Evolutionary conservation across 768 basidiomycete species (phyloP).

Genomic region (Podaxis sp.): DNA sequence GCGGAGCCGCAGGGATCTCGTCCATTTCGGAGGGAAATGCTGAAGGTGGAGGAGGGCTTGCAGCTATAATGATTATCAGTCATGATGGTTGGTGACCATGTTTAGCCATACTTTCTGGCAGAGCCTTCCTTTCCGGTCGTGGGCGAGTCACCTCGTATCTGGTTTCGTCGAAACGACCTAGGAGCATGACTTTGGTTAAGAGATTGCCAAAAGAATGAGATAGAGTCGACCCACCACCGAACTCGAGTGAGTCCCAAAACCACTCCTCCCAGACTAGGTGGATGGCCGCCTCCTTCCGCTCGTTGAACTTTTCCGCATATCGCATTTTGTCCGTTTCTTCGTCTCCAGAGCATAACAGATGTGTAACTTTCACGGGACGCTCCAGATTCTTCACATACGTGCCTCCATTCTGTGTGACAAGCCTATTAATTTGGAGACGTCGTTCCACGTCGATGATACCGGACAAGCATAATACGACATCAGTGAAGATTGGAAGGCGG

Average conservation of each 20-base stretch:
- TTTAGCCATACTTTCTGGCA: conserved; percentile 20
- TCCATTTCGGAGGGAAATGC: conserved; percentile 15
- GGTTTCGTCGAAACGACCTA: conserved; percentile 62
- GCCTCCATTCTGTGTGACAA: conserved; percentile 60
- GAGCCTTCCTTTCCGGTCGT: conserved; percentile 49
- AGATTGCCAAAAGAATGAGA: neutral
- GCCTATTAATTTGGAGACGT: conserved; percentile 60
- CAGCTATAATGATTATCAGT: conserved; percentile 10
- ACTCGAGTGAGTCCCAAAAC: conserved; percentile 90
- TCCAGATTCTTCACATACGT: conserved; percentile 71
- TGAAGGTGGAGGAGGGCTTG: conserved; percentile 20
- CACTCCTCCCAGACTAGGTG: conserved; percentile 91
- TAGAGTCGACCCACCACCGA: conserved; percentile 44
- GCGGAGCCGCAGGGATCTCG: neutral
- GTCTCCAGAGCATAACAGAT: conserved; percentile 73
- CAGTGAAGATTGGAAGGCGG: conserved; percentile 70
- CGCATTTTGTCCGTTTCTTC: conserved; percentile 72
- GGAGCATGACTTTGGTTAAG: neutral
- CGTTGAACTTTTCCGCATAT: conserved; percentile 73
- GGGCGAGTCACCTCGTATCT: conserved; percentile 56
- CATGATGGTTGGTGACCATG: neutral
- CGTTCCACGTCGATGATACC: conserved; percentile 62
- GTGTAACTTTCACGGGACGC: conserved; percentile 76
- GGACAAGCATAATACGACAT: conserved; percentile 66
- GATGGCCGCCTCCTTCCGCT: conserved; percentile 66